Conservation (phyloP, 2,329 filamentous ascomycete genomes). For the Fusarium torulosum region DNA sequence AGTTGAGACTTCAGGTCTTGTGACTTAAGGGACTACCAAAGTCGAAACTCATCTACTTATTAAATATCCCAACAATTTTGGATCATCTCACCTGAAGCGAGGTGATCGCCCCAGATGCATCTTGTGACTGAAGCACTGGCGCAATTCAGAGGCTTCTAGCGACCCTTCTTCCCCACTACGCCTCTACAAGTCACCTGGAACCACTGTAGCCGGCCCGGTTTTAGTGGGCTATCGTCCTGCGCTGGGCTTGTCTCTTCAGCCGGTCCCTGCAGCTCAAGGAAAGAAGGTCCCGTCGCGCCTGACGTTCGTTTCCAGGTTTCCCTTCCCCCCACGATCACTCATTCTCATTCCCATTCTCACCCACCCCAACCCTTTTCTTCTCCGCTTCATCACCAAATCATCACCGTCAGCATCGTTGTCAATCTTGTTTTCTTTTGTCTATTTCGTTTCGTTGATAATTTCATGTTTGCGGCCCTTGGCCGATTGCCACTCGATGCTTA, state of each 20-base stretch:
- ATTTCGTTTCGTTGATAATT: not conserved
- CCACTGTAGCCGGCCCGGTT: slow-evolving; percentile 44
- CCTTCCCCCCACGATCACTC: slow-evolving; percentile 45
- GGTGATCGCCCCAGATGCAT: slow-evolving; percentile 5
- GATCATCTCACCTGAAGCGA: slow-evolving; percentile 8
- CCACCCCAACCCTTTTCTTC: slow-evolving; percentile 40
- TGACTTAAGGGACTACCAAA: slow-evolving; percentile 21
- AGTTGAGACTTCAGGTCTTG: slow-evolving; percentile 28
- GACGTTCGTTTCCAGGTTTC: slow-evolving; percentile 34
- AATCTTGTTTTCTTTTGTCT: slow-evolving; percentile 4
- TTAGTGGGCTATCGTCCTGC: slow-evolving; percentile 30
- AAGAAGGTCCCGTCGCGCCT: slow-evolving; percentile 36
- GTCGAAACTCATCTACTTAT: too few relatives aligned
- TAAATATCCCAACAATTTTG: slow-evolving; percentile 18
- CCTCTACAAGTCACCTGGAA: slow-evolving; percentile 34
- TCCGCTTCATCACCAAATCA: slow-evolving; percentile 23
- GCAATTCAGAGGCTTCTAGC: slow-evolving; percentile 38
- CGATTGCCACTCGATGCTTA: slow-evolving; percentile 40
- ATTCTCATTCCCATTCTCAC: slow-evolving; percentile 26
- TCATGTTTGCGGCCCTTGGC: slow-evolving; percentile 31
- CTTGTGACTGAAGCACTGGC: slow-evolving; percentile 25
- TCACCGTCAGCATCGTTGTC: not conserved
- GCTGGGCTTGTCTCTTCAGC: slow-evolving; percentile 25
- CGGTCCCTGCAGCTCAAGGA: slow-evolving; percentile 47
- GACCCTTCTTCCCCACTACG: slow-evolving; percentile 43